A percentile compares a stretch with the other conserved stretches of the same genome.
Evolutionary conservation across 768 basidiomycete genomes (phyloP).

Genomic region (Suillus decipiens): DNA sequence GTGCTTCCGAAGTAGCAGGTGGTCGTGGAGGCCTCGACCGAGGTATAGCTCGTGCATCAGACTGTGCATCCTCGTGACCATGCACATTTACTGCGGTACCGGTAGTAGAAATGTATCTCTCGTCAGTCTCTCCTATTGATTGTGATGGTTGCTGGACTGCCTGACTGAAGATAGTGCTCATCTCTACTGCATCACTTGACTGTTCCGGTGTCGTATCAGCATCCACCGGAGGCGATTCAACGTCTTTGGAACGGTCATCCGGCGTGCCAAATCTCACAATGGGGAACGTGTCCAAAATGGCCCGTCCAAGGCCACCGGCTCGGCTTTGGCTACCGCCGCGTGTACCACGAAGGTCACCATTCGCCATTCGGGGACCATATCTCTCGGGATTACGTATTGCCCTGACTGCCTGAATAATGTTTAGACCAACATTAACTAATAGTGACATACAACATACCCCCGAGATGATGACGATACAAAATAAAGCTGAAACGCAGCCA

Average conservation of each 20-base stretch:
- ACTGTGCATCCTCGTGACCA: conserved; percentile 6
- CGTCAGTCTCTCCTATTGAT: background rate
- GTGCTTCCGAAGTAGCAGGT: conserved; percentile 7
- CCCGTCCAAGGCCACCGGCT: conserved; percentile 84
- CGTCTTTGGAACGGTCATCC: conserved; percentile 30
- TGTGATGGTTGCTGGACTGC: background rate
- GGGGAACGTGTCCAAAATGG: conserved; percentile 95
- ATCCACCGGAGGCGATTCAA: conserved; percentile 26
- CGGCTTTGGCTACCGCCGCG: conserved; percentile 59
- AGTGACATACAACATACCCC: conserved; percentile 53
- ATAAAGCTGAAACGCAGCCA: conserved; percentile 83
- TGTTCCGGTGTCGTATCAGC: conserved; percentile 6
- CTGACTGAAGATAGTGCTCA: background rate
- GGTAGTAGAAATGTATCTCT: conserved; percentile 1
- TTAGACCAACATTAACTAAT: conserved; percentile 12
- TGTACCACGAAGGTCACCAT: conserved; percentile 26
- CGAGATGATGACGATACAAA: conserved; percentile 81
- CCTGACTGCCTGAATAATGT: conserved; percentile 59
- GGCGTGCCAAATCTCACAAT: conserved; percentile 76
- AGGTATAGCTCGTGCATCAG: conserved; percentile 12
- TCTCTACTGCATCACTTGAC: conserved; percentile 17
- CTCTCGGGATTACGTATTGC: conserved; percentile 88
- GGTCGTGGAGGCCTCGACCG: conserved; percentile 8
- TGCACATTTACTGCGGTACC: background rate
- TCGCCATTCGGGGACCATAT: conserved; percentile 72